phyloP scores from a whole-genome alignment of 2,329 filamentous ascomycete species.

The Penicillium olsonii region DNA sequence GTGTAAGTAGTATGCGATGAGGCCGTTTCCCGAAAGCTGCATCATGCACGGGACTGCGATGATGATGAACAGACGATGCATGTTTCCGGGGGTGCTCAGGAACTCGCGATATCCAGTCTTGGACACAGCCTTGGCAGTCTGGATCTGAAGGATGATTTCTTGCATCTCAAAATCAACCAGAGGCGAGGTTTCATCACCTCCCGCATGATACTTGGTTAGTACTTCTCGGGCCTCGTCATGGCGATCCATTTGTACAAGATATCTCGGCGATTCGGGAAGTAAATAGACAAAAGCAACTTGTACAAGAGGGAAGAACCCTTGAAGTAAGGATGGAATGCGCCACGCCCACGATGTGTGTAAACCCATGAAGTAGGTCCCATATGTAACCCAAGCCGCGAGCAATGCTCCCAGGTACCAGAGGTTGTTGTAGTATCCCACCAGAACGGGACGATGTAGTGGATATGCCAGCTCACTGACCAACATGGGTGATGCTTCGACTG shows the following conservation, averaged over 20 bases:
- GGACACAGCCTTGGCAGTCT: constrained; percentile 2
- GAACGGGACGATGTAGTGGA: constrained; percentile 37
- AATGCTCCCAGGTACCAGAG: constrained; percentile 30
- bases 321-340: constrained; percentile 19
- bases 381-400: constrained; percentile 28
- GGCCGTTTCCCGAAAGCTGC: constrained; percentile 43
- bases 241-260: constrained; percentile 8
- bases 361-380: constrained; percentile 18
- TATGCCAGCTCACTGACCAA: constrained; percentile 48
- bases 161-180: constrained; percentile 15
- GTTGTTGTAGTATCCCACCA: constrained; percentile 34
- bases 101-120: constrained; percentile 31
- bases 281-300: constrained; percentile 12
- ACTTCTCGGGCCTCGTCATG: constrained; percentile 17
- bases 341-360: constrained; percentile 16
- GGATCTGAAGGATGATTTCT: constrained; percentile 10
- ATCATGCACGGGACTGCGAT: constrained; percentile 39
- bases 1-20: constrained; percentile 41
- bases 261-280: constrained; percentile 12
- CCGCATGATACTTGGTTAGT: constrained; percentile 18
- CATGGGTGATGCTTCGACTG: constrained; percentile 31
- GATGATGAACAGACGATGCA: constrained; percentile 43
- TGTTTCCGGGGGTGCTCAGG: constrained; percentile 37
- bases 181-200: constrained; percentile 7
- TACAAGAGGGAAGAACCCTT: constrained; percentile 10